Evolutionary conservation across 768 basidiomycete genomes (phyloP).

Genomic region (Naganishia vaughanmartiniae): DNA sequence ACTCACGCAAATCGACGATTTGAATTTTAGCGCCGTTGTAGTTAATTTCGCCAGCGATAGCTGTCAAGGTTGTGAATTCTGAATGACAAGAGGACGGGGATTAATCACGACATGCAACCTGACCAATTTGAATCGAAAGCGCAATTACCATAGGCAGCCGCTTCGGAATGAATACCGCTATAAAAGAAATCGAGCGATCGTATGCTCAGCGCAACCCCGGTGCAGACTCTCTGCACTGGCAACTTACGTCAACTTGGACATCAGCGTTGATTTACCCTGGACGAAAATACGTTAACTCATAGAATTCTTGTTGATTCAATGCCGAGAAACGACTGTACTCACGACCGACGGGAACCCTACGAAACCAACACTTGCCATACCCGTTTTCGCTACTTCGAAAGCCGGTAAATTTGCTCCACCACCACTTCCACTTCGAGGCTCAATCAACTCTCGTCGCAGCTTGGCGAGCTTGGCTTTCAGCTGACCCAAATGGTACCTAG

Average conservation of each 20-base stretch:
- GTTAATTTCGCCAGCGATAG: constrained; percentile 89
- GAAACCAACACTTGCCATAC: constrained; percentile 74
- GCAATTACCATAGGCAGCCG: constrained; percentile 67
- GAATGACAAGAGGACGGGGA: background rate
- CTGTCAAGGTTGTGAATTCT: constrained; percentile 94
- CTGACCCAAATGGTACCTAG: constrained; percentile 79
- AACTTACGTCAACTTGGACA: constrained; percentile 51
- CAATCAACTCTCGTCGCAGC: constrained; percentile 87
- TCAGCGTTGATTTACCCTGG: constrained; percentile 51
- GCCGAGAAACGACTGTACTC: constrained; percentile 54
- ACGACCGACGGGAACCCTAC: constrained; percentile 67
- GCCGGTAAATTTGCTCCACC: constrained; percentile 78
- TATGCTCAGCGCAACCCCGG: background rate
- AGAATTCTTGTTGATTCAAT: background rate
- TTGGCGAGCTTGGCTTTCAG: constrained; percentile 98
- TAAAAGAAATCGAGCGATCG: constrained; percentile 4
- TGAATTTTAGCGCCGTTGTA: constrained; percentile 96
- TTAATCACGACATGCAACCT: too few species aligned
- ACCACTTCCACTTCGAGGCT: constrained; percentile 71
- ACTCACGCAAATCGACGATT: constrained; percentile 82
- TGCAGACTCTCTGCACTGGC: background rate
- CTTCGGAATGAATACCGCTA: constrained; percentile 85
- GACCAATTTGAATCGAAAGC: background rate
- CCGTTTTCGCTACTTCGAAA: constrained; percentile 97
- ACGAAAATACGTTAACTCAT: background rate